Evolutionary conservation across 2,329 filamentous ascomycete genomes (phyloP), one percentile per base, ranked within the genome.

Genomic region (Beauveria sp.): DNA sequence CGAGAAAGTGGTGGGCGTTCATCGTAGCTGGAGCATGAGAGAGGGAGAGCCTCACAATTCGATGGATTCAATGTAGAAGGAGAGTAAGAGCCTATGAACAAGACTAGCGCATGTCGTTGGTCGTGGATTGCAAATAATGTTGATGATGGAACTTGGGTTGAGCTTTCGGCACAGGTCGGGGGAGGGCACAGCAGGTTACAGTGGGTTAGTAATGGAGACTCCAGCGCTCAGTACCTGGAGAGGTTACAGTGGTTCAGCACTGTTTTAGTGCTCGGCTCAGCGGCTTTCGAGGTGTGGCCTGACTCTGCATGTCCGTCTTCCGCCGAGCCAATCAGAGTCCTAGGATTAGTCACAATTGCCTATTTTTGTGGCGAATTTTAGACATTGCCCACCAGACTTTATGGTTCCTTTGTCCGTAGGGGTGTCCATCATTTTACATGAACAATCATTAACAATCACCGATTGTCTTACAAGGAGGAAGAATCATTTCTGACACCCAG

Each of bases 1-100:
- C 71, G 70, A 76, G 68, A 63, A 74, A 73, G 67, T 70, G 66
- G 67, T 75, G 69, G 50, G 73, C 70, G 67, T 73, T 81, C 80
- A 83, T 83, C 28, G 63, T 40, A 16, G 22, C 62, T 40, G 63
- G 18, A 37, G 2, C 61, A 63, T 66, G 70, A 72, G 73, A 64
- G 51, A 50, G 14, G 7, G 10, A 8, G 18, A 12, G 30, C 20
- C 34, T 44, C 14, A 14, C 16, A 0, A 18, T 28, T 20, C 5
- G 37, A 52, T 34, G 20, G 2, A 7, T 24, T 3, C 3, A 53
- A 34, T 6, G 20, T 8, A 12, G 47, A 5, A 51, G 10, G 2
- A 37, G n/a, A 26, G 22, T 24, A 2, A 3, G 20, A 20, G 40
- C 10, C 14, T 46, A 56, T 56, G 47, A 40, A 6, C 18, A 37